Evolutionary conservation across 2,329 filamentous ascomycete genomes (phyloP), one percentile per base, ranked within the genome.

Genomic region (Cyphellophora attinorum): DNA sequence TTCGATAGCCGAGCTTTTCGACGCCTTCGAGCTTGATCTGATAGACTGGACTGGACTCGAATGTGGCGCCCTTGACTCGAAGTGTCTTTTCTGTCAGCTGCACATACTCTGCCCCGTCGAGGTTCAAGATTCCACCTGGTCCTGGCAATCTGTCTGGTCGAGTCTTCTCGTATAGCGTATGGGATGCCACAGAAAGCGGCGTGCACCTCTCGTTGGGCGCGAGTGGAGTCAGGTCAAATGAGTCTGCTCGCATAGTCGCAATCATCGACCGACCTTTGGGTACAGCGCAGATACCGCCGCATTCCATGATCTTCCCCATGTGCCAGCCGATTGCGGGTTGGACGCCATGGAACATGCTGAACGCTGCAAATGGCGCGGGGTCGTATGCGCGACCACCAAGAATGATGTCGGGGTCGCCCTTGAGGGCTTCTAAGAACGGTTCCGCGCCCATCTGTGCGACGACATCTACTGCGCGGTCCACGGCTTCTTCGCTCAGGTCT

Each of bases 271-370:
- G n/a, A n/a, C n/a, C n/a, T 37, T 73, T 74, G 0, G 69, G 70
- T 0, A 55, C 49, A 0, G 67, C 61, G 40, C 68, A 73, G 1
- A 57, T 44, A 1, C 46, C 61, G 5, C 68, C 69, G 12, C 69
- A 74, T 40, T 73, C 70, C 52, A 73, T 58, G 8, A 73, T 66
- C 53, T 75, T 72, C 4, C 70, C 71, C 67, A 74, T 70, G 42
- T 72, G 67, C 4, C 57, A 55, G 21, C 62, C 61, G 0, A 59
- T 56, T 0, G 63, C 67, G 11, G 14, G 13, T 12, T 41, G 29
- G 19, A 29, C 53, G 35, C 42, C 73, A 11, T 50, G 49, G 30
- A 51, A 54, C 1, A 60, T 42, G 15, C 50, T 59, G 37, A 59
- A 64, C 2, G 56, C 61, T 2, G 55, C 56, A 42, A 56, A 65